phyloP scores from a whole-genome alignment of 306 rosid species.

The Acacia crassicarpa region DNA sequence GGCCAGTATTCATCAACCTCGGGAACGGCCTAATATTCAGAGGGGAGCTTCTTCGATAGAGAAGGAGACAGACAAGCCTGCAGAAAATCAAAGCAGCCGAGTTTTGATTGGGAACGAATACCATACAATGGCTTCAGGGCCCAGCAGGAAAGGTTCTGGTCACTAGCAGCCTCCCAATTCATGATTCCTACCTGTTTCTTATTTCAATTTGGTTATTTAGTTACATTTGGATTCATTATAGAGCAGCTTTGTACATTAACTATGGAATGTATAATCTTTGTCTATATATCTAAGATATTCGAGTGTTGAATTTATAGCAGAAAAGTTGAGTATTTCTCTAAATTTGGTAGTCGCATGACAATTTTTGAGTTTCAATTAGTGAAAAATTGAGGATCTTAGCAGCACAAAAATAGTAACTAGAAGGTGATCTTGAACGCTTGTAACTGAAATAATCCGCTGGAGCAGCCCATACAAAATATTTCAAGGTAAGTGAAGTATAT shows the following conservation, averaged over 20 bases:
- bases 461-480: not conserved
- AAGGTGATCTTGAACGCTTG: not conserved
- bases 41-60: not conserved
- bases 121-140: conserved; percentile 75
- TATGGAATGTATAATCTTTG: conserved; percentile 29
- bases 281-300: conserved; percentile 25
- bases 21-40: not conserved
- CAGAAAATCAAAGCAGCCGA: conserved; percentile 8
- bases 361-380: not conserved
- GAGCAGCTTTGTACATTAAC: conserved; percentile 36
- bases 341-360: not conserved
- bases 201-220: not conserved
- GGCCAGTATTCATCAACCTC: conserved; percentile 19
- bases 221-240: conserved; percentile 12
- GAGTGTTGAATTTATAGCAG: conserved; percentile 14
- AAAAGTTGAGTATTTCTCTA: not conserved
- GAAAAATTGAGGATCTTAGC: not conserved
- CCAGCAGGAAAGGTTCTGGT: conserved; percentile 81
- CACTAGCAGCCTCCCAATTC: conserved; percentile 44
- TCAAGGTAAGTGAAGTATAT: not conserved
- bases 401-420: not conserved
- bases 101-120: conserved; percentile 36
- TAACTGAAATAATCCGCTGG: not conserved
- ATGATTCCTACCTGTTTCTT: not conserved
- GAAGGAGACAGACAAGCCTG: conserved; percentile 6